These are phyloP conservation scores for Diutina neorugosa DNA, from an alignment of 1,139 yeast genomes.

Conservation along the genomic window DNA sequence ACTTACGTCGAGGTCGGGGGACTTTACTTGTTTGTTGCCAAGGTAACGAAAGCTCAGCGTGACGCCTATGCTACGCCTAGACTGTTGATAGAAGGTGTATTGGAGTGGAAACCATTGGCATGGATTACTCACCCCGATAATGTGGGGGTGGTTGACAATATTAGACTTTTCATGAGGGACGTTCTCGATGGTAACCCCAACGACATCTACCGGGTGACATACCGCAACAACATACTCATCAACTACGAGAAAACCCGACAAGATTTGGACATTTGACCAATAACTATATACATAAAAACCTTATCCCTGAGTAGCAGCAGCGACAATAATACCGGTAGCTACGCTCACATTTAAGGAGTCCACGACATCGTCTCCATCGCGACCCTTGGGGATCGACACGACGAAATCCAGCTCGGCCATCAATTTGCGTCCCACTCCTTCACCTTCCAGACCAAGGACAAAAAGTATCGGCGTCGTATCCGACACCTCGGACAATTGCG, in stretches of 20 bases:
- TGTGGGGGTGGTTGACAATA: slow-evolving; percentile 33
- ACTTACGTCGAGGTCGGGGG: slow-evolving; percentile 20
- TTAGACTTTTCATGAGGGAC: slow-evolving; percentile 7
- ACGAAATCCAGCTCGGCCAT: slow-evolving; percentile 51
- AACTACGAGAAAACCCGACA: neutral
- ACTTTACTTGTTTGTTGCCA: slow-evolving; percentile 30
- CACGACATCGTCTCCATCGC: slow-evolving; percentile 30
- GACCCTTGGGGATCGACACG: slow-evolving; percentile 36
- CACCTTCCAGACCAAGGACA: slow-evolving; percentile 79
- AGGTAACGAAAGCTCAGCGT: slow-evolving; percentile 16
- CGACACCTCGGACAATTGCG: slow-evolving; percentile 31
- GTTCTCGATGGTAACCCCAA: neutral
- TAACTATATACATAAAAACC: neutral
- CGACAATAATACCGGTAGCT: slow-evolving; percentile 62
- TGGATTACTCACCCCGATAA: slow-evolving; percentile 30
- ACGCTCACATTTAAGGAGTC: slow-evolving; percentile 87
- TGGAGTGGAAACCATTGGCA: slow-evolving; percentile 30
- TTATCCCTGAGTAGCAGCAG: neutral
- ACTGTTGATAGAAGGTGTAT: slow-evolving; percentile 27
- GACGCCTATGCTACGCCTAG: slow-evolving; percentile 16
- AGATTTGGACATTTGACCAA: neutral
- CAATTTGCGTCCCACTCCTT: slow-evolving; percentile 62
- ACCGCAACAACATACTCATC: neutral
- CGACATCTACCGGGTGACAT: neutral
- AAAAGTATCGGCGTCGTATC: slow-evolving; percentile 48